Percentiles rank a stretch among this genome's conserved stretches.
Conservation (phyloP, 2,329 filamentous ascomycete genomes). For the Ceratocystis harringtonii region DNA sequence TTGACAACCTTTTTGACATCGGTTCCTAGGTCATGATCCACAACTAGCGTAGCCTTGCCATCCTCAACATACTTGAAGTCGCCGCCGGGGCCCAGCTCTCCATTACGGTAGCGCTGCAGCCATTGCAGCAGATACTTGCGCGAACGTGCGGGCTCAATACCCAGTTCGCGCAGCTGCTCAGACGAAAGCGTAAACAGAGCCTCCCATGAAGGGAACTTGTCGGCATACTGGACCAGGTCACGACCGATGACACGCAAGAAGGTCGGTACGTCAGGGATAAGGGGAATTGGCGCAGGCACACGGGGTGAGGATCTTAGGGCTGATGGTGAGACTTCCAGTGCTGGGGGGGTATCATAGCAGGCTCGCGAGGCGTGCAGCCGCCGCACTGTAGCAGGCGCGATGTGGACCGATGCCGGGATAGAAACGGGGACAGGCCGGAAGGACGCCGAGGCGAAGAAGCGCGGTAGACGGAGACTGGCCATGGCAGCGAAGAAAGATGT, state of each 20-base stretch:
- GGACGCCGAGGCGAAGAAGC: conserved; percentile 6
- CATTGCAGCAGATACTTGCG: conserved; percentile 76
- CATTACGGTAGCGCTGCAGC: conserved; percentile 70
- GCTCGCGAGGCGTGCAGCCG: background rate
- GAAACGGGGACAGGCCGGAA: background rate
- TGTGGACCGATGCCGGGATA: background rate
- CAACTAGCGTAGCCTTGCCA: conserved; percentile 37
- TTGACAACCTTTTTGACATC: conserved; percentile 40
- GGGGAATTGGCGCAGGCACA: conserved; percentile 50
- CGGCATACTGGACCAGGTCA: conserved; percentile 61
- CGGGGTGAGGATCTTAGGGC: background rate
- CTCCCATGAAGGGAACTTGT: conserved; percentile 84
- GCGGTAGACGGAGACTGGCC: conserved; percentile 8
- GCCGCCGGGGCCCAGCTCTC: conserved; percentile 65
- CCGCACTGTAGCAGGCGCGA: background rate
- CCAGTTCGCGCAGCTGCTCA: conserved; percentile 62
- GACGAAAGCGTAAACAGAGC: conserved; percentile 72
- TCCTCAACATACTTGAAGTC: conserved; percentile 58
- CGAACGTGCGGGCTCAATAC: conserved; percentile 70
- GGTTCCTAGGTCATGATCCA: conserved; percentile 26
- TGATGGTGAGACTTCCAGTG: background rate
- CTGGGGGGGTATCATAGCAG: background rate
- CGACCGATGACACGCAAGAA: conserved; percentile 89
- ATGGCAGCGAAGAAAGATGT: background rate
- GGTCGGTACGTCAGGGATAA: conserved; percentile 69